phyloP scores from a whole-genome alignment of 129 eudicot species.

The Smallanthus sonchifolius region DNA sequence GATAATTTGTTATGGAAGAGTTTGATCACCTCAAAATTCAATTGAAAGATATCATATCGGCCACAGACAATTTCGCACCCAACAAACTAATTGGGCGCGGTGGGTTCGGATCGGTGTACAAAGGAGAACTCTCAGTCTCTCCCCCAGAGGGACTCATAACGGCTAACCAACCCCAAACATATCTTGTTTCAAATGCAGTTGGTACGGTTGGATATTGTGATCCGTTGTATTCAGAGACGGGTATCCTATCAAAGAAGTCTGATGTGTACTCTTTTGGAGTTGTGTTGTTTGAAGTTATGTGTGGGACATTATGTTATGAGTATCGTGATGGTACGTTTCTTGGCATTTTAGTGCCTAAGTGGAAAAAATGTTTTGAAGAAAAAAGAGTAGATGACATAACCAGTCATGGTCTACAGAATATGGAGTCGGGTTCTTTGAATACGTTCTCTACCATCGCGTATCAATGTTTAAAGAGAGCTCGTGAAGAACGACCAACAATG shows the following conservation, averaged over 20 bases:
- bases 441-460: not conserved
- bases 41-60: not conserved
- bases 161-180: conserved; percentile 1
- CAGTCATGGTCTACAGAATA: not conserved
- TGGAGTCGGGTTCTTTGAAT: not conserved
- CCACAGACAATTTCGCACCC: not conserved
- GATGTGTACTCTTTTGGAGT: conserved; percentile 10
- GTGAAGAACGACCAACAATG: not conserved
- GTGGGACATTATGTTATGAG: not conserved
- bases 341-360: not conserved
- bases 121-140: conserved; percentile 14
- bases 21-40: conserved; percentile 6
- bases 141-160: not conserved
- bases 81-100: not conserved
- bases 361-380: not conserved
- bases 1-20: not conserved
- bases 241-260: not conserved
- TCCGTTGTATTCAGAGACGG: not conserved
- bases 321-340: not conserved
- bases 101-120: conserved; percentile 15
- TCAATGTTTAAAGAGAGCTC: not conserved
- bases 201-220: conserved; percentile 10
- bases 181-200: not conserved
- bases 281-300: not conserved
- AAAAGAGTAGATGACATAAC: not conserved